Percentiles rank a stretch among this genome's conserved stretches.
Conservation (phyloP, 1,284 basidiomycete species). For the Entoloma clypeatum region DNA sequence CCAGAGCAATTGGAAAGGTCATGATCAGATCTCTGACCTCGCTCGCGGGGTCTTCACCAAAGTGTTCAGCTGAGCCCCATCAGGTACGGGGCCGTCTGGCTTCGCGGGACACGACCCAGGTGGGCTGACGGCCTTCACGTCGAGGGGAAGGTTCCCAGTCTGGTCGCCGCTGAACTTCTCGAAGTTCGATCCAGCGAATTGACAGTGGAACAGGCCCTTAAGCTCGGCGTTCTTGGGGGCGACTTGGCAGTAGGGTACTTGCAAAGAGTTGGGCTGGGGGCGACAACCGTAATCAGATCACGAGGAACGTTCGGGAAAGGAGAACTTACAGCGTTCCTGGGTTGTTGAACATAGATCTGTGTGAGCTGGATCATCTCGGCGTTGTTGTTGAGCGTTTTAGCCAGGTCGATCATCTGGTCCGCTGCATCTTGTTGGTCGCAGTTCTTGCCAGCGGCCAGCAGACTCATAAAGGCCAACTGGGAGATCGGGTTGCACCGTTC, state of each 20-base stretch:
- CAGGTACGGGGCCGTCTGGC: constrained; percentile 40
- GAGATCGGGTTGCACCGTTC: constrained; percentile 52
- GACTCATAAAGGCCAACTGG: constrained; percentile 47
- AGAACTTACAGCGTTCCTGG: constrained; percentile 42
- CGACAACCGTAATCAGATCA: constrained; percentile 2
- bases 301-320: not conserved
- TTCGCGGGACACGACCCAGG: constrained; percentile 51
- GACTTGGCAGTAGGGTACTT: constrained; percentile 48
- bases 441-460: constrained; percentile 49
- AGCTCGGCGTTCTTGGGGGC: constrained; percentile 48
- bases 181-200: constrained; percentile 46
- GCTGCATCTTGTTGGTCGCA: constrained; percentile 64
- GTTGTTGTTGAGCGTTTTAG: constrained; percentile 52
- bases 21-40: constrained; percentile 6
- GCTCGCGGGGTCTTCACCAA: constrained; percentile 39
- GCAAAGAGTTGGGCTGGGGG: constrained; percentile 41
- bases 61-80: constrained; percentile 48
- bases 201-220: constrained; percentile 53
- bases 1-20: constrained; percentile 1
- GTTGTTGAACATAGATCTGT: constrained; percentile 61
- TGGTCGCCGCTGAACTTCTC: constrained; percentile 42
- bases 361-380: constrained; percentile 54
- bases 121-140: constrained; percentile 39
- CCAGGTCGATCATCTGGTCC: constrained; percentile 58
- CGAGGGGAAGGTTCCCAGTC: constrained; percentile 46